Evolutionary conservation across 1,284 basidiomycete species (phyloP).

Genomic region (Cryptococcus deneoformans): DNA sequence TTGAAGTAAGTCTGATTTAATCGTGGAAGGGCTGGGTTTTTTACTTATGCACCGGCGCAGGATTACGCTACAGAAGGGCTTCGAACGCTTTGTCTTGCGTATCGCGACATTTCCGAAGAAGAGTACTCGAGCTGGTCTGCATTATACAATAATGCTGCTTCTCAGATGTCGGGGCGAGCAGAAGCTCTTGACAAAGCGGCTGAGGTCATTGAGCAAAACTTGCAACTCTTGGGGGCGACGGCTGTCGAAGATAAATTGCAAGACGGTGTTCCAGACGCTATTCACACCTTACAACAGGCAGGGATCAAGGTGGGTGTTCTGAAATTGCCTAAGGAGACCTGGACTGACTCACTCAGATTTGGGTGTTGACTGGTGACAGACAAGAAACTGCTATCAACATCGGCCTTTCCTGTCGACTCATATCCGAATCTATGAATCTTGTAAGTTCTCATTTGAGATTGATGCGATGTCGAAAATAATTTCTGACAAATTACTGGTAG

Average conservation of each 20-base stretch:
- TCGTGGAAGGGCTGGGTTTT: background rate
- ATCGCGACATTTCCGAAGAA: conserved; percentile 81
- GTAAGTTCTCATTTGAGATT: conserved; percentile 52
- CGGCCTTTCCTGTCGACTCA: conserved; percentile 92
- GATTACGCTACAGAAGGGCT: conserved; percentile 97
- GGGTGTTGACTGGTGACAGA: conserved; percentile 96
- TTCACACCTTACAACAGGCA: conserved; percentile 95
- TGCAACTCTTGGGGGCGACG: conserved; percentile 90
- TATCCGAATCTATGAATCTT: conserved; percentile 98
- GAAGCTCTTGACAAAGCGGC: conserved; percentile 94
- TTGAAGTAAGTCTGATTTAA: conserved; percentile 64
- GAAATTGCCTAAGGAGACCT: background rate
- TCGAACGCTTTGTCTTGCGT: conserved; percentile 94
- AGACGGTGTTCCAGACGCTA: conserved; percentile 97
- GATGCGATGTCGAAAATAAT: background rate
- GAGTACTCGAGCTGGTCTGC: conserved; percentile 87
- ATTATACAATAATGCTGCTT: conserved; percentile 87
- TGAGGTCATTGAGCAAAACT: conserved; percentile 91
- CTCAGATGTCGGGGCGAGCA: conserved; percentile 85
- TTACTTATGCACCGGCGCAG: conserved; percentile 47
- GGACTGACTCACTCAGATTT: conserved; percentile 59
- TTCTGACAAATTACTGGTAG: conserved; percentile 48
- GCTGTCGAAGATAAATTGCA: conserved; percentile 99
- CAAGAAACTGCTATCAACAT: conserved; percentile 99
- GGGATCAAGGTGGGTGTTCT: conserved; percentile 75